A percentile compares a stretch with the other conserved stretches of the same genome.
These are phyloP conservation scores for Neurospora crassa DNA, from an alignment of 2,329 filamentous ascomycete genomes.

Conservation along the genomic window DNA sequence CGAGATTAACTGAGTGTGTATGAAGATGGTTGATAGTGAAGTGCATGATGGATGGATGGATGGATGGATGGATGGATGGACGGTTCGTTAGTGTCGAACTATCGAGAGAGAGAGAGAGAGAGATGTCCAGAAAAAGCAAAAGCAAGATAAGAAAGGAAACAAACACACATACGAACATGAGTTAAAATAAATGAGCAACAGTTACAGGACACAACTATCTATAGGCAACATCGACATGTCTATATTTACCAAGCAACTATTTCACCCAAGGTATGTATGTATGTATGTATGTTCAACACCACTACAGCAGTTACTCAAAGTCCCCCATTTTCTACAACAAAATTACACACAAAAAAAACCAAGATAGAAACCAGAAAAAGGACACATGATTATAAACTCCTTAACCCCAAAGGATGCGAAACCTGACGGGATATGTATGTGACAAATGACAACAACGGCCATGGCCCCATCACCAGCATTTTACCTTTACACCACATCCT, in stretches of 20 bases:
- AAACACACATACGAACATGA: too few relatives aligned
- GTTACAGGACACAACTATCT: neutral
- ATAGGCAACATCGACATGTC: neutral
- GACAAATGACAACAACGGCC: neutral
- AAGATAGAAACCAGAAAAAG: neutral
- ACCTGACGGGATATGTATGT: neutral
- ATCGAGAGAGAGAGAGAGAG: too few relatives aligned
- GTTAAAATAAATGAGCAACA: neutral
- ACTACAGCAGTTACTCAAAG: neutral
- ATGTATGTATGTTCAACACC: neutral
- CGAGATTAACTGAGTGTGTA: too few relatives aligned
- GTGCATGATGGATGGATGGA: too few relatives aligned
- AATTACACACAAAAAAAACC: neutral
- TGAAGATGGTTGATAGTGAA: too few relatives aligned
- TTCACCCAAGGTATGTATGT: neutral
- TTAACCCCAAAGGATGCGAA: neutral
- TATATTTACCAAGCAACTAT: neutral
- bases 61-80: too few relatives aligned
- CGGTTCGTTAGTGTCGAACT: too few relatives aligned
- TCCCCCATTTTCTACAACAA: neutral
- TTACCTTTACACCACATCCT: neutral
- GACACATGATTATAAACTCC: neutral
- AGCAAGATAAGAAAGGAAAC: too few relatives aligned
- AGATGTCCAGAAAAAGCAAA: too few relatives aligned
- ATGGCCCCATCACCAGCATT: neutral